Percentiles rank a stretch among this genome's conserved stretches.
These are phyloP conservation scores for Scortechinia acanthostroma DNA, from an alignment of 2,329 filamentous ascomycete genomes.

Conservation along the genomic window DNA sequence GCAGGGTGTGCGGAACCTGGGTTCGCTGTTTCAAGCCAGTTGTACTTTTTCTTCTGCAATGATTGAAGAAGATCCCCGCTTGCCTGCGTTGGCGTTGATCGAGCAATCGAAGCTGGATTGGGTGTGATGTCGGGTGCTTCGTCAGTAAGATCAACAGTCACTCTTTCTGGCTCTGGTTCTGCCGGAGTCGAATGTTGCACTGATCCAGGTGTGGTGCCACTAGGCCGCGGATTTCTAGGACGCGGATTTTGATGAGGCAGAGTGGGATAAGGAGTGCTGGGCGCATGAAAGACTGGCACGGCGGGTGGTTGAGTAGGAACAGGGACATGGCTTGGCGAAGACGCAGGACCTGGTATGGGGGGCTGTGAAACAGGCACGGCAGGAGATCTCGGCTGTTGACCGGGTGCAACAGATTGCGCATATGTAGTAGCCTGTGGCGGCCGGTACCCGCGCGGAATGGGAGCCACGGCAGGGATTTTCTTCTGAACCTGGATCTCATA, in stretches of 20 bases:
- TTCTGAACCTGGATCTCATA: slow-evolving; percentile 11
- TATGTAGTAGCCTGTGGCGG: neutral
- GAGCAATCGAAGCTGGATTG: neutral
- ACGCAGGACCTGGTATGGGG: too few relatives aligned
- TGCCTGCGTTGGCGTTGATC: neutral
- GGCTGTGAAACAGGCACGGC: too few relatives aligned
- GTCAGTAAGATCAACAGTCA: neutral
- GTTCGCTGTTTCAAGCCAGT: neutral
- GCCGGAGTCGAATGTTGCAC: too few relatives aligned
- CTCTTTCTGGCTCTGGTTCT: neutral
- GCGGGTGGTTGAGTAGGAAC: too few relatives aligned
- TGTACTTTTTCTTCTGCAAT: neutral
- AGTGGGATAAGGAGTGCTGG: too few relatives aligned
- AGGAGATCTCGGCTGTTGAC: too few relatives aligned
- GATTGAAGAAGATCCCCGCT: neutral
- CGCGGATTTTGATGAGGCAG: neutral
- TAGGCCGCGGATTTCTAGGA: neutral
- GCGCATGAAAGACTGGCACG: too few relatives aligned
- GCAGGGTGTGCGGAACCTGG: neutral
- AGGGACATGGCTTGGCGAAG: too few relatives aligned
- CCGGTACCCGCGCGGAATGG: slow-evolving; percentile 7
- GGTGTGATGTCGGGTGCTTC: neutral
- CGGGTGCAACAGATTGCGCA: too few relatives aligned
- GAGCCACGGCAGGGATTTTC: slow-evolving; percentile 8
- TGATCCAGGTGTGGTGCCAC: too few relatives aligned